Percentiles rank a stretch among this genome's conserved stretches.
These are phyloP conservation scores for Mediolabrus comicus DNA, from an alignment of 108 stramenopile genomes.

Conservation along the genomic window DNA sequence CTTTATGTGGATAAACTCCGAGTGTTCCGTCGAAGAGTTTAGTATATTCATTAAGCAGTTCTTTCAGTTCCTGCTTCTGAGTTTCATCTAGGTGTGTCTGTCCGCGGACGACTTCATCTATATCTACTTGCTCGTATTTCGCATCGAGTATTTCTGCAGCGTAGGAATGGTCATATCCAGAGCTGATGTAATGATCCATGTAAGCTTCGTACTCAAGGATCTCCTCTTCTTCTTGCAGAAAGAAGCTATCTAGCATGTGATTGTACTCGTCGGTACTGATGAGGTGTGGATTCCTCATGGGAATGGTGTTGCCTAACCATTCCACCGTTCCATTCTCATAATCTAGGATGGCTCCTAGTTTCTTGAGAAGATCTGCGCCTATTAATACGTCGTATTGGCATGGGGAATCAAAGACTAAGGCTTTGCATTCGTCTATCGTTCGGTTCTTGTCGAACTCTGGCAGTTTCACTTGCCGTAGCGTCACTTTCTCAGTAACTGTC, in stretches of 20 bases:
- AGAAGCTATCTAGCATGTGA: not conserved
- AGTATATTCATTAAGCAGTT: conserved; percentile 16
- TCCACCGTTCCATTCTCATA: not conserved
- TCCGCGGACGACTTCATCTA: conserved; percentile 18
- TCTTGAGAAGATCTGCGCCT: conserved; percentile 39
- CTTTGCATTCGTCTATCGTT: not conserved
- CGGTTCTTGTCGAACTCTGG: conserved; percentile 31
- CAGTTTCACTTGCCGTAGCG: not conserved
- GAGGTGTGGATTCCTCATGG: not conserved
- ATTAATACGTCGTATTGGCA: conserved; percentile 37
- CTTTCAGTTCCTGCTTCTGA: conserved; percentile 12
- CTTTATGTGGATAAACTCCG: conserved; percentile 27
- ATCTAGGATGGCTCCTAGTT: not conserved
- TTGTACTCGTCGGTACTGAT: not conserved
- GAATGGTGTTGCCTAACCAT: conserved; percentile 21
- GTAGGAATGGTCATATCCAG: not conserved
- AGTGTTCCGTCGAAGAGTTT: conserved; percentile 45
- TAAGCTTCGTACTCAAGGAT: not conserved
- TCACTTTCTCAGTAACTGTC: not conserved
- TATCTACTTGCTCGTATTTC: conserved; percentile 31
- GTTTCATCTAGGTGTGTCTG: conserved; percentile 32
- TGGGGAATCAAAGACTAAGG: conserved; percentile 11
- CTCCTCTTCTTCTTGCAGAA: not conserved
- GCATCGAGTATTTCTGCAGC: conserved; percentile 34
- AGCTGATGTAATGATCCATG: not conserved